These are phyloP conservation scores for Coemansia umbellata DNA, from an alignment of 192 early-diverging fungal genomes.

Conservation along the genomic window DNA sequence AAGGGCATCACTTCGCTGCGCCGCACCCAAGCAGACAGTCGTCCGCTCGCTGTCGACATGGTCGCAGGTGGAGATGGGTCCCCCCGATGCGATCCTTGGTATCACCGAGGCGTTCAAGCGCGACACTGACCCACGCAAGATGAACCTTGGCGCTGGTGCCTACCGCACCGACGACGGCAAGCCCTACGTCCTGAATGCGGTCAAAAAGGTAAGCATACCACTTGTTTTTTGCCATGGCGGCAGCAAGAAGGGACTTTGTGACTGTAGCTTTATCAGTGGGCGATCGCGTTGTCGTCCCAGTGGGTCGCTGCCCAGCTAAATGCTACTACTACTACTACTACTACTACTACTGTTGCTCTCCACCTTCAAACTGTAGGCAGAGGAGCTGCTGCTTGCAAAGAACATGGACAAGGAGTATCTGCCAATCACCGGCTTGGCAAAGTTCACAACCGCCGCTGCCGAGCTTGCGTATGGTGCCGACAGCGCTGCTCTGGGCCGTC, in stretches of 20 bases:
- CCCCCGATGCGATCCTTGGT: conserved; percentile 77
- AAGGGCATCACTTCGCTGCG: conserved; percentile 6
- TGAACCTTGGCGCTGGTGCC: conserved; percentile 98
- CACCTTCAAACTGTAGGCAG: too few species aligned
- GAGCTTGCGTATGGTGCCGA: conserved; percentile 82
- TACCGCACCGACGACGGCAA: conserved; percentile 92
- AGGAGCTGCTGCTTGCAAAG: conserved; percentile 63
- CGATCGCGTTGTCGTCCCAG: too few species aligned
- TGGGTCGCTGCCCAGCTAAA: too few species aligned
- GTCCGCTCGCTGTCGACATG: conserved; percentile 21
- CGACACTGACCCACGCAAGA: conserved; percentile 86
- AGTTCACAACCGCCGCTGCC: conserved; percentile 79
- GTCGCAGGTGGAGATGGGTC: conserved; percentile 51
- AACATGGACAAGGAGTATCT: conserved; percentile 94
- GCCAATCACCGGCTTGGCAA: conserved; percentile 85
- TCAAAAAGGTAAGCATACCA: too few species aligned
- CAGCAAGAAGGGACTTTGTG: too few species aligned
- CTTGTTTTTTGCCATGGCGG: too few species aligned
- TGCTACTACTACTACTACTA: too few species aligned
- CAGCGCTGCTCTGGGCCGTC: conserved; percentile 61
- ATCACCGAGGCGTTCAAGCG: conserved; percentile 95
- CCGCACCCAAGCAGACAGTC: neutral
- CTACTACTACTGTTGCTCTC: too few species aligned
- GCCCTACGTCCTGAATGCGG: conserved; percentile 87
- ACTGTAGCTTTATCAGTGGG: too few species aligned